Percentiles rank a stretch among this genome's conserved stretches.
These are phyloP conservation scores for Kwoniella sp. DNA, from an alignment of 768 basidiomycete genomes.

Conservation along the genomic window DNA sequence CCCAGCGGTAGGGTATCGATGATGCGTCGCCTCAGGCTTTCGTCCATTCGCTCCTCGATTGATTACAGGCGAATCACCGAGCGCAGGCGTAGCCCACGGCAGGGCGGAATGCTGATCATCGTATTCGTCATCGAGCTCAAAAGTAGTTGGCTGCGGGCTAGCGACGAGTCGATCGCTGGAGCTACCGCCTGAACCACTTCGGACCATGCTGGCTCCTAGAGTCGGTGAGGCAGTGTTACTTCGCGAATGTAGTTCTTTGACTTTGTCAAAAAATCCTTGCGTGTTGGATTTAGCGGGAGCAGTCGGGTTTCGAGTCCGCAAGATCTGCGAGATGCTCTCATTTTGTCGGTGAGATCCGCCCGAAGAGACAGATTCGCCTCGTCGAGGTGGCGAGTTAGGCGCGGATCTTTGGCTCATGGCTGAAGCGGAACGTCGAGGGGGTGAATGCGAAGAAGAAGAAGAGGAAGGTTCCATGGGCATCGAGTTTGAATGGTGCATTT, in stretches of 20 bases:
- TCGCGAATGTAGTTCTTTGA: constrained; percentile 19
- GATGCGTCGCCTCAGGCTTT: constrained; percentile 5
- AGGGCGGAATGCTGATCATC: constrained; percentile 40
- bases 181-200: constrained; percentile 19
- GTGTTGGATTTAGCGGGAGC: constrained; percentile 9
- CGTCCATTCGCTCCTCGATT: neutral
- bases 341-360: constrained; percentile 18
- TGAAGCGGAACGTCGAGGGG: constrained; percentile 25
- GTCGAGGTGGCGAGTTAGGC: constrained; percentile 7
- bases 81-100: constrained; percentile 44
- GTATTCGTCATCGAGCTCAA: constrained; percentile 36
- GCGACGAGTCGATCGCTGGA: constrained; percentile 14
- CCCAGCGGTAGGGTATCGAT: constrained; percentile 28
- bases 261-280: constrained; percentile 25
- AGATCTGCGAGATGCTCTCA: constrained; percentile 29
- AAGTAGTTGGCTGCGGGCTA: constrained; percentile 33
- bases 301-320: constrained; percentile 19
- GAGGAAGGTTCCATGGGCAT: constrained; percentile 12
- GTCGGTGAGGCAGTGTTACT: constrained; percentile 18
- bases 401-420: constrained; percentile 20
- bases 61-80: constrained; percentile 32
- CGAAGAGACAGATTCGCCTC: constrained; percentile 25
- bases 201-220: constrained; percentile 11
- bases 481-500: constrained; percentile 13
- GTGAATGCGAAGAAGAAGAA: constrained; percentile 12